These are phyloP conservation scores for Amyloporia xantha DNA, from an alignment of 768 basidiomycete species.

Conservation along the genomic window DNA sequence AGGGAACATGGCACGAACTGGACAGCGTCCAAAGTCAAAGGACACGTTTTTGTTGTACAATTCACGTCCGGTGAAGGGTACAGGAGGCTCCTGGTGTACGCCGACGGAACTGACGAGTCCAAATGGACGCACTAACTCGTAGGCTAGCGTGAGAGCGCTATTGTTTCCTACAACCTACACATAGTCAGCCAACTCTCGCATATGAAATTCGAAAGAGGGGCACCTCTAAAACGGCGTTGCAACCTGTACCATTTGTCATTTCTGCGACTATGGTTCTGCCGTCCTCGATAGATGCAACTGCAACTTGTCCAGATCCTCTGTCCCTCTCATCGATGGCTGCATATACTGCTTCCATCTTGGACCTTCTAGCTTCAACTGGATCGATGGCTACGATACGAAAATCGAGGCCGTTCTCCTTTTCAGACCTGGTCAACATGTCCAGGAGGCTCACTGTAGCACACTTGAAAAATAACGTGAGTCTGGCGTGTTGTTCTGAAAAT, in stretches of 20 bases:
- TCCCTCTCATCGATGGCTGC: constrained; percentile 36
- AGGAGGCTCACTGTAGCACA: constrained; percentile 61
- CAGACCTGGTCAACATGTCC: constrained; percentile 44
- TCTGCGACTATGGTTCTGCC: constrained; percentile 41
- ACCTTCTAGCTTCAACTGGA: constrained; percentile 46
- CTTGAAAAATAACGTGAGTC: constrained; percentile 18
- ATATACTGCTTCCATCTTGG: constrained; percentile 56
- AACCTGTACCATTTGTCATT: constrained; percentile 55
- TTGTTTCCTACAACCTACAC: constrained; percentile 63
- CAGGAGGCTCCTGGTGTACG: constrained; percentile 47
- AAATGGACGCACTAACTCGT: constrained; percentile 67
- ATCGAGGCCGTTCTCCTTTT: constrained; percentile 22
- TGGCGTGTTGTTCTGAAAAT: not conserved
- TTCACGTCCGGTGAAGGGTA: constrained; percentile 51
- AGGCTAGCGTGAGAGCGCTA: constrained; percentile 56
- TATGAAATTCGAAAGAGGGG: not conserved
- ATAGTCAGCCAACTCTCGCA: not conserved
- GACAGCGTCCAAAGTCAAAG: constrained; percentile 76
- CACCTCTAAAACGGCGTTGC: constrained; percentile 65
- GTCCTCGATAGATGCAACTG: constrained; percentile 43
- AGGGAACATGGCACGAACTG: constrained; percentile 72
- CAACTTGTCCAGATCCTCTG: constrained; percentile 41
- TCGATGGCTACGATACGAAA: constrained; percentile 64
- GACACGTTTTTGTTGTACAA: constrained; percentile 76
- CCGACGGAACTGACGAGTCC: constrained; percentile 73